Percentiles rank a stretch among this genome's conserved stretches.
Evolutionary conservation across 805 yeast species (phyloP).

Genomic region (Candida sithepensis): DNA sequence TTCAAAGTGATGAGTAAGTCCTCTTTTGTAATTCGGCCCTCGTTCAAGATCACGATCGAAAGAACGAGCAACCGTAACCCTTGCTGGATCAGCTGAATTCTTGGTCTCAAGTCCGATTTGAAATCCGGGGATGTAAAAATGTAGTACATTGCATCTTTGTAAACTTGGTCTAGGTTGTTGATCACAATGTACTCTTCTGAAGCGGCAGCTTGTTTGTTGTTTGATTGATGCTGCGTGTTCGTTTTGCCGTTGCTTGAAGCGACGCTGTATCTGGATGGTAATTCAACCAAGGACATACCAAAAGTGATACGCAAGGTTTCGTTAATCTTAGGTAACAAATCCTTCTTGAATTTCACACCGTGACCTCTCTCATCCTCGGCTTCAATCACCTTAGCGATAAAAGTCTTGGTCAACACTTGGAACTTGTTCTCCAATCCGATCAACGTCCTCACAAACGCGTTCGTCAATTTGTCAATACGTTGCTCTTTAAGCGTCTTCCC

Average conservation of each 20-base stretch:
- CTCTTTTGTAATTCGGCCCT: slow-evolving; percentile 25
- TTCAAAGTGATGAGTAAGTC: slow-evolving; percentile 24
- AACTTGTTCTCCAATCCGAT: slow-evolving; percentile 26
- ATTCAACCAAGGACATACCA: slow-evolving; percentile 25
- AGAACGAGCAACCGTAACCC: slow-evolving; percentile 29
- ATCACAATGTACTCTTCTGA: slow-evolving; percentile 26
- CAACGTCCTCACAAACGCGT: slow-evolving; percentile 25
- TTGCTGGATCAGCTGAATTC: slow-evolving; percentile 16
- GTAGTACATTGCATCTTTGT: slow-evolving; percentile 22
- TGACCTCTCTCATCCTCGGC: slow-evolving; percentile 27
- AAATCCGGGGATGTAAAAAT: slow-evolving; percentile 12
- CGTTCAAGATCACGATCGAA: slow-evolving; percentile 24
- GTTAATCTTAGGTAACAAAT: slow-evolving; percentile 19
- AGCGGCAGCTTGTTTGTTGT: not conserved
- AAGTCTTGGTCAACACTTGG: slow-evolving; percentile 25
- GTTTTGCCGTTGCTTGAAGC: not conserved
- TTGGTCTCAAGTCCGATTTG: slow-evolving; percentile 23
- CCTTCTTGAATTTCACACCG: slow-evolving; percentile 25
- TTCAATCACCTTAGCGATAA: slow-evolving; percentile 26
- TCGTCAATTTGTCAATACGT: slow-evolving; percentile 19
- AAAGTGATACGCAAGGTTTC: slow-evolving; percentile 15
- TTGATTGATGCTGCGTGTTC: not conserved
- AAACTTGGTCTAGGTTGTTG: slow-evolving; percentile 16
- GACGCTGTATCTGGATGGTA: slow-evolving; percentile 7
- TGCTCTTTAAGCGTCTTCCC: slow-evolving; percentile 6